Base-by-base conservation (phyloP, 352 stramenopile species). In the Phytophthora boehmeriae region DNA sequence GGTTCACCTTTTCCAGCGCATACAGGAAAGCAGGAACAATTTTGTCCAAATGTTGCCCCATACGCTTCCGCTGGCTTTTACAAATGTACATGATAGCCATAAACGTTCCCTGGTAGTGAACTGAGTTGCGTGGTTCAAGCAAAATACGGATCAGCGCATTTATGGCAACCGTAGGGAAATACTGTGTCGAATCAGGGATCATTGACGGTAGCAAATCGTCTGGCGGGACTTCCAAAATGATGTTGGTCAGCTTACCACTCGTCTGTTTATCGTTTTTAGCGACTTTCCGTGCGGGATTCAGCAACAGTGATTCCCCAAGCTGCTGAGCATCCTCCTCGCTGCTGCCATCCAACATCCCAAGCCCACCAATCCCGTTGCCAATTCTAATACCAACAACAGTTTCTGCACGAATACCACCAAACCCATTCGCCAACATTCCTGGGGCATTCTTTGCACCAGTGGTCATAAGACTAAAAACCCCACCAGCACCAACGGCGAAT, bases 41-140 rank as follows among this genome's bases (percentile, higher is more conserved):
- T 41, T 96, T 92, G 53, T 97, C 90, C 20, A 99, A 76, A 66
- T 99, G 99, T 16, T 89, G 90, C 9, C 97, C 95, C 63, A 97
- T 98, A 28, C 89, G 86, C 36, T 98, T 85, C 0, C 95, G 93
- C 32, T 99, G 87, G 44, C 87, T 96, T 69, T 98, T 97, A 78
- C 99, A 99, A 62, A 99, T 99, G 64, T 98, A 98, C 86, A 99
- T 99, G 48, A 99, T 95, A 17, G 97, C 96, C 47, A 99, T 97
- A 59, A 99, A 98, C 4, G 98, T 97, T 54, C 97, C 97, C 27
- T 97, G 89, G 66, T 99, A 98, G 54, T 99, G 96, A 17, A 97
- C 93, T 22, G 93, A 96, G 41, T 99, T 92, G 25, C 93, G 96
- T 30, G 93, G 82, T 66, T 99, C 97, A 20, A 96, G 84, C n/a